phyloP scores from a whole-genome alignment of 441 rosid species.

The Heliophila coronopifolia region DNA sequence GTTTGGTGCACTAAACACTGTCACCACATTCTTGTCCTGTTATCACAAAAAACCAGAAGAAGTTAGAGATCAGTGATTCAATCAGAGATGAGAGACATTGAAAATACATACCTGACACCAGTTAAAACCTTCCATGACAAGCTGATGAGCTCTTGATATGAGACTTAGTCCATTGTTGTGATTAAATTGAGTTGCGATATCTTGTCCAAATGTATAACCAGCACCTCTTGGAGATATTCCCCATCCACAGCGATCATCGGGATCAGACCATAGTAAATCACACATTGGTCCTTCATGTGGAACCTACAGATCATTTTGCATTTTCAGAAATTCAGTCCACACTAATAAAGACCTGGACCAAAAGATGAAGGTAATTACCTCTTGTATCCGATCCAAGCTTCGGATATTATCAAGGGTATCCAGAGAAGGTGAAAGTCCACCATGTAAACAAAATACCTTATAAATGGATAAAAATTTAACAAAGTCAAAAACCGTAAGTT shows the following conservation, averaged over 20 bases:
- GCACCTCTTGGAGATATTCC: constrained; percentile 99
- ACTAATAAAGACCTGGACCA: background rate
- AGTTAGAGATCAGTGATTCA: background rate
- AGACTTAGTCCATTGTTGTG: constrained; percentile 85
- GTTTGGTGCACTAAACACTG: constrained; percentile 97
- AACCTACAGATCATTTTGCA: constrained; percentile 42
- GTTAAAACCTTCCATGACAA: constrained; percentile 97
- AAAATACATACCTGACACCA: constrained; percentile 77
- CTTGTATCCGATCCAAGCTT: constrained; percentile 94
- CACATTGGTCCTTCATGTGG: constrained; percentile 99
- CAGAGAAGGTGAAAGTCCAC: constrained; percentile 92
- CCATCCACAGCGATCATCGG: constrained; percentile 99
- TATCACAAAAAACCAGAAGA: background rate
- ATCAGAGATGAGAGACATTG: background rate
- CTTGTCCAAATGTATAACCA: constrained; percentile 97
- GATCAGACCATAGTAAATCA: constrained; percentile 99
- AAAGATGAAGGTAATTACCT: constrained; percentile 43
- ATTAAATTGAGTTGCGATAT: constrained; percentile 80
- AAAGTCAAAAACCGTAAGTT: constrained; percentile 20
- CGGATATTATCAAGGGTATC: constrained; percentile 95
- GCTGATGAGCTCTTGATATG: constrained; percentile 97
- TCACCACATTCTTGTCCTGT: constrained; percentile 92
- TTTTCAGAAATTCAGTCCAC: background rate
- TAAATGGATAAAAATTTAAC: constrained; percentile 6
- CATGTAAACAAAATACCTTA: constrained; percentile 98